Evolutionary conservation across 768 basidiomycete genomes (phyloP), one percentile per base, ranked within the genome.

Genomic region (Rhodosporidiobolus odoratus): DNA sequence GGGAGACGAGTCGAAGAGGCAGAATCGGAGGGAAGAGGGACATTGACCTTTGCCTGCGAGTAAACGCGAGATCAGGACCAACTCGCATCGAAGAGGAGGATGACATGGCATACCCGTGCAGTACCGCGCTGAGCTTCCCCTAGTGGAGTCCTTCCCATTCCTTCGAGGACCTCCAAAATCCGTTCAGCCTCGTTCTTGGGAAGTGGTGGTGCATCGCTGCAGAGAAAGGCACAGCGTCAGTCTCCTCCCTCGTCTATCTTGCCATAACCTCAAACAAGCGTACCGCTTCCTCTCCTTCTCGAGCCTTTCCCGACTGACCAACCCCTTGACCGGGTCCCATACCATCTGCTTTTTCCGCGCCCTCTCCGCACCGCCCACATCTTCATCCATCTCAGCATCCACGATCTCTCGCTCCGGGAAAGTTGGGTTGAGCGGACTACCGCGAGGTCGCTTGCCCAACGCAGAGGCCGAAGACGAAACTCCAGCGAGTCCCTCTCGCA

Each of bases 101-200:
- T 5, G 2, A 8, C 1, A 45, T 23, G 21, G 8, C 0, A 53
- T 4, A 73, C 72, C 12, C 64, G 37, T 30, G 50, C 38, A 9
- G 65, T 27, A 9, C 62, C 73, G 1, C 73, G 57, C 53, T 74
- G 69, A 1, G 73, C 73, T 19, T 74, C 73, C 16, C 73, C 68
- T 5, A 70, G 7, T 1, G 73, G 73, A 10, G 73, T 74, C 8
- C 73, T 41, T 10, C 73, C 73, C 73, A 74, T 70, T 15, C 73
- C 73, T 38, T 74, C 73, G 47, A 74, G 68, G 2, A 74, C 73
- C 50, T 74, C 68, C n/a, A 74, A 63, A n/a, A 74, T 74, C 16
- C 73, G 65, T 37, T 74, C 73, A 8, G 73, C 73, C 54, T 74
- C 68, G 58, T 74, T 74, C 58, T 74, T 74, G 13, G 73, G 73